Conservation (phyloP, 148 eudicot genomes). For the Camellia sinensis region DNA sequence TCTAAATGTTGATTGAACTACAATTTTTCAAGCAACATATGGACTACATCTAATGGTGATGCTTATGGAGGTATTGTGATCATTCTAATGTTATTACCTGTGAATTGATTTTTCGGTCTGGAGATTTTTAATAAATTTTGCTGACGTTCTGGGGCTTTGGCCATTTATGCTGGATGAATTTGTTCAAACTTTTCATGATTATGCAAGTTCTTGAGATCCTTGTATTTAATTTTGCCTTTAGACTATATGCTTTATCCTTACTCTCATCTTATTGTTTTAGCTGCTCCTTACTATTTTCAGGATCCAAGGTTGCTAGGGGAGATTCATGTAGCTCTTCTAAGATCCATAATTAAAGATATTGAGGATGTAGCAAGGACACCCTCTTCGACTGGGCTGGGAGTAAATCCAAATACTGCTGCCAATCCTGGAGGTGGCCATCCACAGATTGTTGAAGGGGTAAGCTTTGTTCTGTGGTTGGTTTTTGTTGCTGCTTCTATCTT, state of each 20-base stretch:
- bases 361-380: too few relatives aligned
- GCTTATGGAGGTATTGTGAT: neutral
- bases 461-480: conserved; percentile 9
- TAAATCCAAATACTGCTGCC: conserved; percentile 50
- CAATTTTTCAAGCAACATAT: neutral
- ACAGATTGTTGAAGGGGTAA: conserved; percentile 94
- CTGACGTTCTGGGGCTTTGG: too few relatives aligned
- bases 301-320: too few relatives aligned
- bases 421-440: conserved; percentile 91
- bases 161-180: too few relatives aligned
- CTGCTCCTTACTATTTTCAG: too few relatives aligned
- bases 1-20: too few relatives aligned
- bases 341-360: too few relatives aligned
- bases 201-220: conserved; percentile 67
- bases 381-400: conserved; percentile 53
- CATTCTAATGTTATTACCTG: conserved; percentile 17
- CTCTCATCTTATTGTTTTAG: too few relatives aligned
- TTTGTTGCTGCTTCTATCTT: neutral
- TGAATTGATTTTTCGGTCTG: conserved; percentile 54
- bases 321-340: too few relatives aligned
- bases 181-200: conserved; percentile 96
- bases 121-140: too few relatives aligned
- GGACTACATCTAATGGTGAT: conserved; percentile 2
- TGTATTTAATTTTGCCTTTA: conserved; percentile 73
- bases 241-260: too few relatives aligned